phyloP scores from a whole-genome alignment of 495 filamentous ascomycete species.

The Letharia columbiana region DNA sequence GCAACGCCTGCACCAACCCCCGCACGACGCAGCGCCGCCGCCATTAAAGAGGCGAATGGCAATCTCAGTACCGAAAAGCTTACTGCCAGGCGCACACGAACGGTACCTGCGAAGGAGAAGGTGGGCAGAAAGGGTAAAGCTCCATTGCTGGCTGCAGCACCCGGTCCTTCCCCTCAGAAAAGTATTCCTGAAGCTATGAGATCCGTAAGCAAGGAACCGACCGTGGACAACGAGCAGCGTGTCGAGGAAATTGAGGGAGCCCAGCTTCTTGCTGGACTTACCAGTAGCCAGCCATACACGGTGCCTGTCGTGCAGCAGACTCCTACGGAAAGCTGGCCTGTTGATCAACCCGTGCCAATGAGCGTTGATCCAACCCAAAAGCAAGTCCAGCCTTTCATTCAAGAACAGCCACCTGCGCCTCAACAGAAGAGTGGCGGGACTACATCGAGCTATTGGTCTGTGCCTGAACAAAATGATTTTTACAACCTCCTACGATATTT shows the following conservation, averaged over 20 bases:
- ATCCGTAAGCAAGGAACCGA: conserved; percentile 19
- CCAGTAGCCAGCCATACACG: conserved; percentile 8
- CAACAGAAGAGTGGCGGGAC: conserved; percentile 31
- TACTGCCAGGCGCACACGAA: conserved; percentile 39
- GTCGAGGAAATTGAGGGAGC: conserved; percentile 25
- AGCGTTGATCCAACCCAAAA: conserved; percentile 23
- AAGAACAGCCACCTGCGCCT: conserved; percentile 29
- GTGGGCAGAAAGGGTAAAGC: conserved; percentile 30
- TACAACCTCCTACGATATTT: conserved; percentile 66
- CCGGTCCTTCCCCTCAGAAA: conserved; percentile 28
- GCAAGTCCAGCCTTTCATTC: conserved; percentile 27
- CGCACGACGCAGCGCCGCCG: conserved; percentile 40
- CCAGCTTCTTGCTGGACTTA: conserved; percentile 22
- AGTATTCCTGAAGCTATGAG: conserved; percentile 13
- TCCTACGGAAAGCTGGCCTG: conserved; percentile 15
- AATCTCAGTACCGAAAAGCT: conserved; percentile 50
- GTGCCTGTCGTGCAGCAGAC: conserved; percentile 9
- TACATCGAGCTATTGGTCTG: conserved; percentile 96
- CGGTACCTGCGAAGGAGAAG: conserved; percentile 34
- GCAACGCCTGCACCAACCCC: conserved; percentile 33
- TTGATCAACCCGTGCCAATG: conserved; percentile 33
- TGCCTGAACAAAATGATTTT: conserved; percentile 81
- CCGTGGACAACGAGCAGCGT: conserved; percentile 18
- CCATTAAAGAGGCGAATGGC: conserved; percentile 34
- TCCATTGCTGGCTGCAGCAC: conserved; percentile 27